These are phyloP conservation scores for Gossypium ekmanianum DNA, from an alignment of 345 rosid species.

Conservation along the genomic window DNA sequence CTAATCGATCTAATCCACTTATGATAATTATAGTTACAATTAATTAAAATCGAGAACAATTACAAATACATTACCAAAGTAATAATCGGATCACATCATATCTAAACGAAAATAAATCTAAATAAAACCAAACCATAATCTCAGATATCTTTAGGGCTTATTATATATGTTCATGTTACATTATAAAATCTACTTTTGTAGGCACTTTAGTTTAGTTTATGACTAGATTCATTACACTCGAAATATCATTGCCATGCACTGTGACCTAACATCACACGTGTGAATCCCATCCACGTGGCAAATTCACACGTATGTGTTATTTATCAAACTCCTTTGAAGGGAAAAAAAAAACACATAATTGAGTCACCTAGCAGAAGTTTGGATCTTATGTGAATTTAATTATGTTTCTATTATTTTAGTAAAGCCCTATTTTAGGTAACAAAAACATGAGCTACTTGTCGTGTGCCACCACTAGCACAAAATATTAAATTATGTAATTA, in stretches of 20 bases:
- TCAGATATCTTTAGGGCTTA: no score
- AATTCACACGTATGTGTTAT: constrained; percentile 17
- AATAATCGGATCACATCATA: no score
- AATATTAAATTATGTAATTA: not conserved
- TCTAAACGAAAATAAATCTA: no score
- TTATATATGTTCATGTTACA: no score
- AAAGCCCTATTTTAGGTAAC: not conserved
- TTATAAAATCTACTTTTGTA: not conserved
- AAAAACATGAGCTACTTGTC: constrained; percentile 19
- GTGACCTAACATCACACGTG: constrained; percentile 11
- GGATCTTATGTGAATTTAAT: constrained; percentile 38
- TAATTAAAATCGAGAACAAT: no score
- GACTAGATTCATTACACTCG: not conserved
- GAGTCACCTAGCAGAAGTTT: constrained; percentile 15
- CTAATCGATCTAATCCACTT: no score
- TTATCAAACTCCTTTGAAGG: not conserved
- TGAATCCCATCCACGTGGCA: constrained; percentile 27
- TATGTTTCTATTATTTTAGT: not conserved
- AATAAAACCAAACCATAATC: no score
- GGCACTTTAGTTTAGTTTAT: not conserved
- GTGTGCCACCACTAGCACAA: constrained; percentile 27
- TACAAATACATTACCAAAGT: no score
- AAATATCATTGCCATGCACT: constrained; percentile 1
- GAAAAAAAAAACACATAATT: not conserved
- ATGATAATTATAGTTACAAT: no score